Evolutionary conservation across 495 filamentous ascomycete species (phyloP).

Genomic region (Pyrenula massariospora): DNA sequence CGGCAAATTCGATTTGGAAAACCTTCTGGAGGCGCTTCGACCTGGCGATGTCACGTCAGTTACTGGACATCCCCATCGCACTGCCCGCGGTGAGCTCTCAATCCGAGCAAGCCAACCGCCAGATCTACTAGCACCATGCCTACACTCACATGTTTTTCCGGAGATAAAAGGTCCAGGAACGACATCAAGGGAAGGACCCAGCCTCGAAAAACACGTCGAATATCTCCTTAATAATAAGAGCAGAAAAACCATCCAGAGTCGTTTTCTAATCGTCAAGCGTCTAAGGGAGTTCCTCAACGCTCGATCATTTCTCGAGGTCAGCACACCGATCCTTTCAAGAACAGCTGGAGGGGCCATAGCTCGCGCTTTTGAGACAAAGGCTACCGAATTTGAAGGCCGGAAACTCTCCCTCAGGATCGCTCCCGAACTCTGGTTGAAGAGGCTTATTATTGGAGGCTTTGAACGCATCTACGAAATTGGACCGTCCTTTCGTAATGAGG

Average conservation of each 20-base stretch:
- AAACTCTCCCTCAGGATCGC: conserved; percentile 71
- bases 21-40: background rate
- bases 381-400: conserved; percentile 58
- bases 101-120: conserved; percentile 56
- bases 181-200: conserved; percentile 52
- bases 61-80: conserved; percentile 60
- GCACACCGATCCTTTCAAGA: conserved; percentile 73
- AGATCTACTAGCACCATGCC: conserved; percentile 57
- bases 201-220: conserved; percentile 67
- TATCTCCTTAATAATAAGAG: conserved; percentile 57
- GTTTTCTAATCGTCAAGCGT: conserved; percentile 61
- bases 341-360: conserved; percentile 73
- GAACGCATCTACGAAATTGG: conserved; percentile 88
- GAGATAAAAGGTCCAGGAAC: too few relatives aligned
- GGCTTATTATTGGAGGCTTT: conserved; percentile 82
- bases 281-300: conserved; percentile 63
- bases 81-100: conserved; percentile 64
- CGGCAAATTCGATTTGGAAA: background rate
- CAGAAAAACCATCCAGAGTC: conserved; percentile 57
- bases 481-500: conserved; percentile 88
- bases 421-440: conserved; percentile 91
- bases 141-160: conserved; percentile 57
- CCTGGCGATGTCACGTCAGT: conserved; percentile 25
- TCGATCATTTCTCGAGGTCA: conserved; percentile 68
- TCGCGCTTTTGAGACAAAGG: conserved; percentile 67